Conservation (phyloP, 2,329 filamentous ascomycete species). For the Ophiostoma ips region DNA sequence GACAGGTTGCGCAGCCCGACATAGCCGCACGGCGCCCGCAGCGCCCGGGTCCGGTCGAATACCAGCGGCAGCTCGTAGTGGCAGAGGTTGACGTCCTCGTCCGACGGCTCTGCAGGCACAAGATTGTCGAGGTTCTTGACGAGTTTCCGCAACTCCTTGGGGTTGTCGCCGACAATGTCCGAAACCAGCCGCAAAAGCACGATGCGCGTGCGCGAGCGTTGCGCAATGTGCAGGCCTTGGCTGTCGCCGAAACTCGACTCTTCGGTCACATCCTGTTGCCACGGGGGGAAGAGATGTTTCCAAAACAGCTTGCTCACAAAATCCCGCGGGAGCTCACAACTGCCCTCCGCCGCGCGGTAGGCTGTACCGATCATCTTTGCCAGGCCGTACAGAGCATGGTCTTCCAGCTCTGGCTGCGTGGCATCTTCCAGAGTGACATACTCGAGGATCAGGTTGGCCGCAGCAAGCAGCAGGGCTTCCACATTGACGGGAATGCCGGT, state of each 20-base stretch:
- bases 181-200: conserved; percentile 48
- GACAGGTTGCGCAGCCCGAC: conserved; percentile 84
- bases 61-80: conserved; percentile 44
- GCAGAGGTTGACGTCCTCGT: conserved; percentile 33
- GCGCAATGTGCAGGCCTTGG: conserved; percentile 21
- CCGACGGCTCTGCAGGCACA: conserved; percentile 32
- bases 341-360: conserved; percentile 12
- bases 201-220: conserved; percentile 41
- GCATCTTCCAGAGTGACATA: conserved; percentile 21
- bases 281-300: conserved; percentile 51
- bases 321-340: background rate
- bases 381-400: conserved; percentile 24
- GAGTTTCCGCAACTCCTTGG: conserved; percentile 33
- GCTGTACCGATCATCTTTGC: conserved; percentile 22
- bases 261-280: conserved; percentile 13
- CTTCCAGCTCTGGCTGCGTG: conserved; percentile 23
- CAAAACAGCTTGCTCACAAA: conserved; percentile 41
- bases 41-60: conserved; percentile 51
- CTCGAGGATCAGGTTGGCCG: conserved; percentile 17
- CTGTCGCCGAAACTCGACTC: background rate
- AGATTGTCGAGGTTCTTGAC: conserved; percentile 37
- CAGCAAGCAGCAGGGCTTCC: conserved; percentile 16
- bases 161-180: conserved; percentile 37
- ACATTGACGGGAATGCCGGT: conserved; percentile 14
- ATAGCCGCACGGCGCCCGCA: conserved; percentile 69